These are phyloP conservation scores for Blastobotrys arbuscula DNA, from an alignment of 1,139 yeast genomes.

Conservation along the genomic window DNA sequence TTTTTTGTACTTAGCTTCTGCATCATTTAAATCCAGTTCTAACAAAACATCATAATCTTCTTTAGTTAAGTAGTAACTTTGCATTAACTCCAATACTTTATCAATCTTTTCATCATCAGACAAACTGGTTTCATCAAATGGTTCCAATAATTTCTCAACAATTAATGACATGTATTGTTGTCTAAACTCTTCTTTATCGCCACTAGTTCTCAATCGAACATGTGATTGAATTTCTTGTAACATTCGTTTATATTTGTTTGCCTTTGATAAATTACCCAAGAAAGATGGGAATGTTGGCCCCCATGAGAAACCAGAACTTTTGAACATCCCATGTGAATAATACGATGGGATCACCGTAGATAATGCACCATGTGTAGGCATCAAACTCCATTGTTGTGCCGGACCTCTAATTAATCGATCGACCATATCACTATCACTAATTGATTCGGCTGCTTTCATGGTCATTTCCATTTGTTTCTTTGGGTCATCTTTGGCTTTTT, in stretches of 20 bases:
- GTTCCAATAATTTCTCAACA: slow-evolving; percentile 49
- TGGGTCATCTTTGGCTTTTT: slow-evolving; percentile 16
- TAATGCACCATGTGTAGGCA: slow-evolving; percentile 88
- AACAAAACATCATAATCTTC: slow-evolving; percentile 88
- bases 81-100: slow-evolving; percentile 63
- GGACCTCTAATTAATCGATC: slow-evolving; percentile 80
- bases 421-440: slow-evolving; percentile 74
- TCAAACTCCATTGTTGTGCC: slow-evolving; percentile 92
- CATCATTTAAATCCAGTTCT: slow-evolving; percentile 72
- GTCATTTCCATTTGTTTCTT: slow-evolving; percentile 51
- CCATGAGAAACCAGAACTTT: slow-evolving; percentile 27
- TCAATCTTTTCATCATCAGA: slow-evolving; percentile 57
- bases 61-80: slow-evolving; percentile 73
- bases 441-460: slow-evolving; percentile 78
- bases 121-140: slow-evolving; percentile 45
- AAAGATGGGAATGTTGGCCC: slow-evolving; percentile 77
- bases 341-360: slow-evolving; percentile 82
- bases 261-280: slow-evolving; percentile 88
- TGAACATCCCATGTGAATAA: slow-evolving; percentile 61
- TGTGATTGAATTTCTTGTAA: slow-evolving; percentile 88
- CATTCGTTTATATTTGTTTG: slow-evolving; percentile 68
- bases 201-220: slow-evolving; percentile 70
- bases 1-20: slow-evolving; percentile 38
- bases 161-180: slow-evolving; percentile 70
- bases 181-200: slow-evolving; percentile 70